These are phyloP conservation scores for Penicillium sp. DNA, from an alignment of 2,329 filamentous ascomycete species.

Conservation along the genomic window DNA sequence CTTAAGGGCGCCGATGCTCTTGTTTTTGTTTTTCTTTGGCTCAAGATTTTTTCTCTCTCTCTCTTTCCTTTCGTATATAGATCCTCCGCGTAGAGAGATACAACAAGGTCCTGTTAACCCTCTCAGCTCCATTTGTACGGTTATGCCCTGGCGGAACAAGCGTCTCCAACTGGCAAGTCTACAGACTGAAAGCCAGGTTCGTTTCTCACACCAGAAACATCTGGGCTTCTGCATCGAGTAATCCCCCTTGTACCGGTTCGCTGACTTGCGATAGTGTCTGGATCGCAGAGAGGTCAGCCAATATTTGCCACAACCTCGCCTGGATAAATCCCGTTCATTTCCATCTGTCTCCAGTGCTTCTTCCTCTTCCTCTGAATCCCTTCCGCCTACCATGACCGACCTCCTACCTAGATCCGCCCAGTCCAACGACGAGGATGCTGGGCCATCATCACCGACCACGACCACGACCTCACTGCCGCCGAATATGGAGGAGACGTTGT, in stretches of 20 bases:
- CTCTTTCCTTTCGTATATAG: neutral
- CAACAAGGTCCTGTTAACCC: neutral
- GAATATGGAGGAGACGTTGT: slow-evolving; percentile 11
- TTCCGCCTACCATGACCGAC: slow-evolving; percentile 10
- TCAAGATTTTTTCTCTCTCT: neutral
- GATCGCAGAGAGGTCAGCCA: slow-evolving; percentile 14
- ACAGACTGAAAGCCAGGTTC: slow-evolving; percentile 5
- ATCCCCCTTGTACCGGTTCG: neutral
- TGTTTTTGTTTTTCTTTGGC: neutral
- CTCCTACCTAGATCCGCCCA: neutral
- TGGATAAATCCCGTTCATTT: slow-evolving; percentile 10
- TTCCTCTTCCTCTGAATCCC: slow-evolving; percentile 2
- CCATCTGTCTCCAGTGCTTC: slow-evolving; percentile 10
- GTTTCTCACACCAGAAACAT: neutral
- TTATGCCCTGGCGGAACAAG: slow-evolving; percentile 5
- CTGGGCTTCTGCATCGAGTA: slow-evolving; percentile 1
- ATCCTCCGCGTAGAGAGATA: neutral
- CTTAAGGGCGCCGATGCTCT: neutral
- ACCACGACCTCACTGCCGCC: neutral
- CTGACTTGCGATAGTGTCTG: slow-evolving; percentile 4
- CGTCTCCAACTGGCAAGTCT: slow-evolving; percentile 4
- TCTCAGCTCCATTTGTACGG: neutral
- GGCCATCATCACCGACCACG: neutral
- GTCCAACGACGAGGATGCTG: neutral
- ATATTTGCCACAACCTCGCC: slow-evolving; percentile 12